phyloP scores from a whole-genome alignment of 2,329 filamentous ascomycete species.

The Beauveria asiatica region DNA sequence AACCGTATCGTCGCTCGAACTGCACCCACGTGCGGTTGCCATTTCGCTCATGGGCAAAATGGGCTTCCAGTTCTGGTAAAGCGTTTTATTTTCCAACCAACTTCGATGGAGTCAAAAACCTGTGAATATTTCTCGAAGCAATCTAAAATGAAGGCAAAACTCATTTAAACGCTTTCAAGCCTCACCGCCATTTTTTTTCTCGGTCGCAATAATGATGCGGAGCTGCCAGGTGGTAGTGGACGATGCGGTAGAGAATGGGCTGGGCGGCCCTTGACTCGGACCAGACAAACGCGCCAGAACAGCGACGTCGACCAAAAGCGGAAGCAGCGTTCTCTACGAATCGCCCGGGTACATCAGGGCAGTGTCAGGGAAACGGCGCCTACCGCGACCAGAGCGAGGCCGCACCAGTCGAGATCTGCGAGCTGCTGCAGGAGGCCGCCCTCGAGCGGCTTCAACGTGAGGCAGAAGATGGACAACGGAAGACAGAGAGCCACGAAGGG shows the following conservation, averaged over 20 bases:
- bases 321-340: constrained; percentile 25
- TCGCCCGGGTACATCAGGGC: constrained; percentile 26
- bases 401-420: constrained; percentile 20
- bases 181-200: too few species aligned
- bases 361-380: constrained; percentile 20
- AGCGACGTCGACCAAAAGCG: constrained; percentile 21
- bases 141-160: too few species aligned
- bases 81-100: too few species aligned
- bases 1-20: too few species aligned
- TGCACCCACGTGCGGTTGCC: too few species aligned
- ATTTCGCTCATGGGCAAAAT: too few species aligned
- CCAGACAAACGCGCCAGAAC: constrained; percentile 20
- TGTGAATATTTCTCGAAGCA: too few species aligned
- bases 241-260: constrained; percentile 21
- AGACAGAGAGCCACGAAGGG: constrained; percentile 18
- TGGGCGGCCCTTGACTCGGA: constrained; percentile 21
- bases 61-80: too few species aligned
- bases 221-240: too few species aligned
- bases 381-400: constrained; percentile 19
- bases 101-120: too few species aligned
- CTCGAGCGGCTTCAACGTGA: constrained; percentile 12
- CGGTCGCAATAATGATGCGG: too few species aligned
- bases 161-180: too few species aligned
- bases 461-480: constrained; percentile 18
- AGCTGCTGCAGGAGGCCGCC: constrained; percentile 19